Conservation (phyloP, 352 stramenopile species). For the Pythium plurisporium region DNA sequence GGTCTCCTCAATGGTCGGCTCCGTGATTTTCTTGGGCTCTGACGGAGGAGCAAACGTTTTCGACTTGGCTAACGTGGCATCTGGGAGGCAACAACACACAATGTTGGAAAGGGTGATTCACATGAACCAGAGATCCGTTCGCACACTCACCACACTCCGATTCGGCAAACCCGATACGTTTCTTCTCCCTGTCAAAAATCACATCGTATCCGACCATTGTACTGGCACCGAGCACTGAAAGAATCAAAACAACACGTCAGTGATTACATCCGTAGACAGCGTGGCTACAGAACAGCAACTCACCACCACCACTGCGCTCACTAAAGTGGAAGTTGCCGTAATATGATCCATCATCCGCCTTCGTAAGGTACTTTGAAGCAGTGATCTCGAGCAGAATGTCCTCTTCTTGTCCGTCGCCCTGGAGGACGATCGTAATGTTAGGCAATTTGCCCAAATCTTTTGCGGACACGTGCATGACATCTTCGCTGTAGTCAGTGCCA, state of each 20-base stretch:
- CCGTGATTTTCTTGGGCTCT: conserved; percentile 18
- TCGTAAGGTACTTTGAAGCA: conserved; percentile 59
- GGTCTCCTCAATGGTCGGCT: conserved; percentile 16
- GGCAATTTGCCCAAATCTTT: conserved; percentile 46
- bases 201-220: conserved; percentile 80
- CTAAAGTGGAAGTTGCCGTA: conserved; percentile 82
- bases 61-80: background rate
- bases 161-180: conserved; percentile 75
- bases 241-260: background rate
- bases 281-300: conserved; percentile 17
- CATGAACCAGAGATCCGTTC: too few relatives aligned
- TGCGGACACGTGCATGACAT: conserved; percentile 38
- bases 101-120: too few relatives aligned
- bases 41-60: conserved; percentile 11
- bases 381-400: conserved; percentile 66
- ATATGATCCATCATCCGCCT: conserved; percentile 36
- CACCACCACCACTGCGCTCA: conserved; percentile 72
- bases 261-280: conserved; percentile 31
- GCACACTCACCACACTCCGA: conserved; percentile 68
- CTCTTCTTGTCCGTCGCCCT: conserved; percentile 37
- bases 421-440: conserved; percentile 62
- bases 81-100: background rate
- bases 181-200: conserved; percentile 78
- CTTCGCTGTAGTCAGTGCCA: conserved; percentile 54
- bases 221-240: conserved; percentile 68